Conservation (phyloP, 331 rosid species). For the Spiraea crenata region DNA sequence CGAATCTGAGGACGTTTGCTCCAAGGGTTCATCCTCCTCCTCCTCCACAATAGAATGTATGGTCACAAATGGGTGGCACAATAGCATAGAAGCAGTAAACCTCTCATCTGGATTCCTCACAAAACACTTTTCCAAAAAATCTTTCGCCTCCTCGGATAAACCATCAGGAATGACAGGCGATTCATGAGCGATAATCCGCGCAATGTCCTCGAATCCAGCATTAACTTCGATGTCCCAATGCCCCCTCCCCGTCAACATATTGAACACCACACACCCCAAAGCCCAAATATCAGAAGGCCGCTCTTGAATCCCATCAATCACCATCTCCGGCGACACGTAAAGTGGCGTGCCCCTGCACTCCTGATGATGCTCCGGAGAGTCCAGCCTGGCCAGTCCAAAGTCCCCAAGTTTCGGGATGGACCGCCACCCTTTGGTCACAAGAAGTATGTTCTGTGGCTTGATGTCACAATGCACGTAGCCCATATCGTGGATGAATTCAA, state of each 20-base stretch:
- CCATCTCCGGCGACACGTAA: conserved; percentile 37
- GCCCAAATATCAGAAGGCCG: conserved; percentile 44
- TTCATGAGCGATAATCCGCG: too few species aligned
- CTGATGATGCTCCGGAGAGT: neutral
- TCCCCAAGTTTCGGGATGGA: conserved; percentile 38
- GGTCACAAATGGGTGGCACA: too few species aligned
- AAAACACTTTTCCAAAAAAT: too few species aligned
- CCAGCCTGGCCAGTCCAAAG: conserved; percentile 34
- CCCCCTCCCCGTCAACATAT: conserved; percentile 28
- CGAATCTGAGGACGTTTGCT: too few species aligned
- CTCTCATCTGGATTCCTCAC: too few species aligned
- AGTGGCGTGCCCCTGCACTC: conserved; percentile 20
- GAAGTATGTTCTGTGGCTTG: conserved; percentile 35
- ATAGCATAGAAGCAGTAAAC: too few species aligned
- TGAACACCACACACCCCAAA: conserved; percentile 34
- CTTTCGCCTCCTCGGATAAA: too few species aligned
- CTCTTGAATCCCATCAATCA: conserved; percentile 17
- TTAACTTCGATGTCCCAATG: neutral
- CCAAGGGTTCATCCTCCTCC: too few species aligned
- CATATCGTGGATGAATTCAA: conserved; percentile 30
- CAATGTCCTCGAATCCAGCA: too few species aligned
- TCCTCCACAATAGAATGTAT: too few species aligned
- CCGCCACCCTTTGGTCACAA: neutral
- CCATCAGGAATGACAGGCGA: too few species aligned
- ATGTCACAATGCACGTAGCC: conserved; percentile 40